These are phyloP conservation scores for Hanseniaspora hatyaiensis DNA, from an alignment of 805 yeast species.

Conservation along the genomic window DNA sequence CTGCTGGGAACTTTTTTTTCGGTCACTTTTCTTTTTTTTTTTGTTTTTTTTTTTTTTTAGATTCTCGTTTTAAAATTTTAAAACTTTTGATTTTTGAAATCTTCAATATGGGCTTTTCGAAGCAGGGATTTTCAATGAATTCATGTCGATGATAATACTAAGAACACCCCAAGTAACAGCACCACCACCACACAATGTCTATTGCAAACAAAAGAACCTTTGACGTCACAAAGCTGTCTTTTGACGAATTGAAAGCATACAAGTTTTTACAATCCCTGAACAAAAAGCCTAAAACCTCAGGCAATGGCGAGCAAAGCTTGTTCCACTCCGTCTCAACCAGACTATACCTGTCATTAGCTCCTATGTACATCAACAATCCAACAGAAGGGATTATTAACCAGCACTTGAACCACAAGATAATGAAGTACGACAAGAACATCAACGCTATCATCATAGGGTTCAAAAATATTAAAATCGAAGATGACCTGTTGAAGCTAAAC, in stretches of 20 bases:
- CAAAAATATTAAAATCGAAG: constrained; percentile 45
- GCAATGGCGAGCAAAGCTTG: neutral
- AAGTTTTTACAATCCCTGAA: constrained; percentile 1
- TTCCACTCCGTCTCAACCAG: constrained; percentile 27
- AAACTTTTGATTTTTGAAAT: no score
- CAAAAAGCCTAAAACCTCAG: neutral
- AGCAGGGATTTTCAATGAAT: no score
- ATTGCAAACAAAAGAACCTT: no score
- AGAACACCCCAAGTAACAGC: no score
- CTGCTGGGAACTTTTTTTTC: no score
- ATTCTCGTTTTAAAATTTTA: no score
- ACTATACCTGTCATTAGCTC: constrained; percentile 80
- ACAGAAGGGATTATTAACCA: constrained; percentile 70
- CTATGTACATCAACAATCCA: constrained; percentile 58
- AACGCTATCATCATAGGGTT: constrained; percentile 81
- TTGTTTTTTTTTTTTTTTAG: no score
- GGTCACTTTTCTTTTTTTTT: no score
- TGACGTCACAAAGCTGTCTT: neutral
- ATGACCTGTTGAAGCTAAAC: constrained; percentile 42
- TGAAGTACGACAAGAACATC: constrained; percentile 63
- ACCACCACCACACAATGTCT: no score
- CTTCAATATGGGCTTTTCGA: no score
- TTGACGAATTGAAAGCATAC: constrained; percentile 3
- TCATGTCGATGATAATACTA: no score
- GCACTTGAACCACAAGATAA: constrained; percentile 79